Percentiles rank a stretch among this genome's conserved stretches.
These are phyloP conservation scores for Solanum acaule DNA, from an alignment of 257 asterid species.

Conservation along the genomic window DNA sequence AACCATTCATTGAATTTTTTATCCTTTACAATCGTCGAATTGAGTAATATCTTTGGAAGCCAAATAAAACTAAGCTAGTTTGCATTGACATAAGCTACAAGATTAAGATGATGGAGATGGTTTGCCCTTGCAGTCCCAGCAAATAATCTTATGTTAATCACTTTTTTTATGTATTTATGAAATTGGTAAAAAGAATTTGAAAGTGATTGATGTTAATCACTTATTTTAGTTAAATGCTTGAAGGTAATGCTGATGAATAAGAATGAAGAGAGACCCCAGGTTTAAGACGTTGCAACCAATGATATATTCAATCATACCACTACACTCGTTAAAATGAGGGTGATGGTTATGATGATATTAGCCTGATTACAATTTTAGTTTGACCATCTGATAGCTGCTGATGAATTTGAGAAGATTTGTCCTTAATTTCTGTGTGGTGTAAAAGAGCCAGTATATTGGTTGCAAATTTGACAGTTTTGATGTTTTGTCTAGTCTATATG, in stretches of 20 bases:
- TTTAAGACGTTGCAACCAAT: not conserved
- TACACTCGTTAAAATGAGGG: not conserved
- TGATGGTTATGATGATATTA: not conserved
- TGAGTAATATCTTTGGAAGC: not conserved
- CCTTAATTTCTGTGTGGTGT: not conserved
- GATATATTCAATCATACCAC: not conserved
- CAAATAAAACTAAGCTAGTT: not conserved
- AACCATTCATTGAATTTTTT: not conserved
- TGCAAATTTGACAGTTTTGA: not conserved
- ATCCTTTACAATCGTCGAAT: not conserved
- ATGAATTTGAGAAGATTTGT: not conserved
- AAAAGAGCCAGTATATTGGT: not conserved
- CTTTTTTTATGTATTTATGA: not conserved
- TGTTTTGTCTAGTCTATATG: not conserved
- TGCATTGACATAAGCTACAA: not conserved
- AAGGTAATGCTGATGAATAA: not conserved
- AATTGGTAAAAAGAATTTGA: no score
- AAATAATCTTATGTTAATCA: not conserved
- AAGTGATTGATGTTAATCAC: not conserved
- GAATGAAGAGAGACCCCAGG: not conserved
- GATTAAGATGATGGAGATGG: not conserved
- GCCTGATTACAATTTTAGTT: not conserved
- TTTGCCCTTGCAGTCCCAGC: not conserved
- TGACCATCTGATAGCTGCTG: not conserved
- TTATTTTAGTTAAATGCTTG: not conserved